phyloP scores from a whole-genome alignment of 176 grass and related monocot genomes.

The Chloris gayana region DNA sequence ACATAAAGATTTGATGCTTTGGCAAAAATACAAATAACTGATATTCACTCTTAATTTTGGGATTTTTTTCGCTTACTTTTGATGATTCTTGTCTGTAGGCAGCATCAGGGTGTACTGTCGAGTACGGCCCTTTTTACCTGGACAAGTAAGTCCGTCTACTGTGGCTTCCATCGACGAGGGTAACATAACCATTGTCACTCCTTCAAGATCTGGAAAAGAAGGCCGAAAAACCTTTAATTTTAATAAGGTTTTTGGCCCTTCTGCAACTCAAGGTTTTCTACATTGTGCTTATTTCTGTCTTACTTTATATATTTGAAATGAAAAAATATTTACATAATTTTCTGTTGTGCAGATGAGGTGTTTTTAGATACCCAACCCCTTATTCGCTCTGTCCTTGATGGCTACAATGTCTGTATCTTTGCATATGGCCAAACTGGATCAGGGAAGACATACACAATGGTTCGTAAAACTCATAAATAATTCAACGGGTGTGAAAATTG shows the following conservation, averaged over 20 bases:
- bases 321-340: conserved; percentile 30
- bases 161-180: conserved; percentile 84
- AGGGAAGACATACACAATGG: conserved; percentile 99
- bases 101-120: conserved; percentile 99
- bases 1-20: conserved; percentile 6
- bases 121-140: conserved; percentile 89
- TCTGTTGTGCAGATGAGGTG: conserved; percentile 71
- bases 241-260: conserved; percentile 96
- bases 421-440: conserved; percentile 99
- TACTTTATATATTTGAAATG: background rate
- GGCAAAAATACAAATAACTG: background rate
- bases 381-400: conserved; percentile 96
- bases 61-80: conserved; percentile 20
- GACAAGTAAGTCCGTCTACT: conserved; percentile 74
- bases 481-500: conserved; percentile 10
- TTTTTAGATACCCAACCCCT: conserved; percentile 98
- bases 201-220: conserved; percentile 90
- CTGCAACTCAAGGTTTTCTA: conserved; percentile 83
- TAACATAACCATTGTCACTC: conserved; percentile 75
- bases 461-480: conserved; percentile 36
- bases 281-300: background rate
- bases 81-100: conserved; percentile 51
- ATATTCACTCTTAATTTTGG: conserved; percentile 34
- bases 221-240: conserved; percentile 74
- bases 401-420: conserved; percentile 99